phyloP scores from a whole-genome alignment of 2,329 filamentous ascomycete species.

The Sphaceloma murrayae region DNA sequence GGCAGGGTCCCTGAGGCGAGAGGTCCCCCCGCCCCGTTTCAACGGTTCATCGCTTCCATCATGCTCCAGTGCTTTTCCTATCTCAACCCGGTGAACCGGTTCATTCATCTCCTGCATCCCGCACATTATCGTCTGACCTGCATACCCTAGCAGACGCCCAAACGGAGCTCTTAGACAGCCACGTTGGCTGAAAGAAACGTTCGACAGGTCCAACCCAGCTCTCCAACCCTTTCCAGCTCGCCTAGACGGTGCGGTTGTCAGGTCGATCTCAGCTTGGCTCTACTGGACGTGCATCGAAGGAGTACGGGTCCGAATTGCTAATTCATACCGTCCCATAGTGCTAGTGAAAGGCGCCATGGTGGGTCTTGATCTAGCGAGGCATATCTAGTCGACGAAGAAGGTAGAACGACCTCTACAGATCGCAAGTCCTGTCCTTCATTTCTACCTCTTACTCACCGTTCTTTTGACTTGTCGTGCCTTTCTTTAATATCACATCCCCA shows the following conservation, averaged over 20 bases:
- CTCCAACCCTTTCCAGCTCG: too few relatives aligned
- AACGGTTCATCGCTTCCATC: slow-evolving; percentile 1
- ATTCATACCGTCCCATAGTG: background rate
- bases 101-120: slow-evolving; percentile 14
- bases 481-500: too few relatives aligned
- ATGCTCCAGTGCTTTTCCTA: background rate
- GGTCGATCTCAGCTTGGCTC: slow-evolving; percentile 10
- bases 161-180: background rate
- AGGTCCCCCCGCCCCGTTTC: too few relatives aligned
- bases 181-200: background rate
- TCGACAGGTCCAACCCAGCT: background rate
- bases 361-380: too few relatives aligned
- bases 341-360: too few relatives aligned
- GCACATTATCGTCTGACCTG: background rate
- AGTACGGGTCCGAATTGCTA: background rate
- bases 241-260: slow-evolving; percentile 1
- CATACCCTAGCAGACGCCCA: background rate
- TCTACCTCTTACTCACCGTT: too few relatives aligned
- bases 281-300: background rate
- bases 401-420: too few relatives aligned
- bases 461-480: too few relatives aligned
- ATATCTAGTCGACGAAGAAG: slow-evolving; percentile 1
- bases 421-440: background rate
- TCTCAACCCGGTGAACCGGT: background rate
- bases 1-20: too few relatives aligned